Conservation (phyloP, 1,139 yeast species). For the Pichia sp. region DNA sequence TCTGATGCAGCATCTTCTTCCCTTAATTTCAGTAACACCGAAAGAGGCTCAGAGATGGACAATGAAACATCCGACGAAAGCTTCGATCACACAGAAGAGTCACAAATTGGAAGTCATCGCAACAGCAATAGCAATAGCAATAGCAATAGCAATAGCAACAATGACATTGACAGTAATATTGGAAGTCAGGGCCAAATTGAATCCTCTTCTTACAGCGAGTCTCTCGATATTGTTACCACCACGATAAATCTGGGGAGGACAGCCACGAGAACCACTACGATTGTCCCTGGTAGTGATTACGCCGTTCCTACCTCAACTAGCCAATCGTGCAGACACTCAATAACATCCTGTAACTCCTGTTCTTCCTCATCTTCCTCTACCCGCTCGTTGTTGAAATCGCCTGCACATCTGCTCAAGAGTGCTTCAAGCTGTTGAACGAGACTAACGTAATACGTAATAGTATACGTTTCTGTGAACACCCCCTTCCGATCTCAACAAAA, state of each 20-base stretch:
- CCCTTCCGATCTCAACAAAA: too few species aligned
- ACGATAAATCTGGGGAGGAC: not conserved
- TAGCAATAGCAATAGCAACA: not conserved
- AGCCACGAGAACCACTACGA: not conserved
- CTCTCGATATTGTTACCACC: not conserved
- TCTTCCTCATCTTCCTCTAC: conserved; percentile 6
- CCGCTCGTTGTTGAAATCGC: conserved; percentile 14
- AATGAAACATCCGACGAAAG: too few species aligned
- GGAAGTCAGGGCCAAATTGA: too few species aligned
- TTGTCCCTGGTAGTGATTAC: not conserved
- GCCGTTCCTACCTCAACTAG: not conserved
- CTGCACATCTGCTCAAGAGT: conserved; percentile 4
- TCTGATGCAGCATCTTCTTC: not conserved
- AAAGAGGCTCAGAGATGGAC: not conserved
- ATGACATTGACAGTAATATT: too few species aligned
- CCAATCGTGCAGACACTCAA: not conserved
- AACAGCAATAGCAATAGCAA: not conserved
- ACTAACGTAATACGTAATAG: not conserved
- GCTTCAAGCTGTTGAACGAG: conserved; percentile 1
- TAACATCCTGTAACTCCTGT: not conserved
- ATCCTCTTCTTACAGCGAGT: too few species aligned
- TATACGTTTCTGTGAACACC: too few species aligned
- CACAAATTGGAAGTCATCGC: not conserved
- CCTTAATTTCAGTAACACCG: not conserved
- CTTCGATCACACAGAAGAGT: too few species aligned